Evolutionary conservation across 305 asterid genomes (phyloP).

Genomic region (Fraxinus greggii): DNA sequence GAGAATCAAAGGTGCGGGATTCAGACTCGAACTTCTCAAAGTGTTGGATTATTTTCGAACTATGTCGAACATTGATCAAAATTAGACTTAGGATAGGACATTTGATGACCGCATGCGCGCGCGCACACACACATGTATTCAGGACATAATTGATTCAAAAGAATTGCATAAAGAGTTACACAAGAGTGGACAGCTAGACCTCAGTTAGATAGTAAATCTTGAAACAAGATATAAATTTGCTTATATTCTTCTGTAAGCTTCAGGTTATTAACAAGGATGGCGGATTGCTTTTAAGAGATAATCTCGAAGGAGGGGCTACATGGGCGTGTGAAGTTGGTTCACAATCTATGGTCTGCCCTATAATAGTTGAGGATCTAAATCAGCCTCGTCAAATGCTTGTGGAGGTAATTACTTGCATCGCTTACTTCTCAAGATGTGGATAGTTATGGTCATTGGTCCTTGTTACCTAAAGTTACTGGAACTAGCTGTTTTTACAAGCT

Average conservation of each 20-base stretch:
- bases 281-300: slow-evolving; percentile 48
- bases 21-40: neutral
- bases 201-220: neutral
- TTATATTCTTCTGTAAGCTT: slow-evolving; percentile 20
- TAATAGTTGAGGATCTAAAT: slow-evolving; percentile 75
- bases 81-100: neutral
- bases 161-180: neutral
- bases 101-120: neutral
- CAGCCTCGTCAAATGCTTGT: slow-evolving; percentile 79
- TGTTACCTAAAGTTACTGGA: neutral
- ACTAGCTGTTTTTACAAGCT: slow-evolving; percentile 8
- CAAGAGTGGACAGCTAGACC: neutral
- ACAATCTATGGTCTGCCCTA: slow-evolving; percentile 70
- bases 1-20: slow-evolving; percentile 56
- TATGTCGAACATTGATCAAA: neutral
- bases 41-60: slow-evolving; percentile 2
- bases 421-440: neutral
- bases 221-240: neutral
- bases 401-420: slow-evolving; percentile 40
- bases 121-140: neutral
- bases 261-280: slow-evolving; percentile 63
- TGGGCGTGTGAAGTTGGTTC: slow-evolving; percentile 87
- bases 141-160: neutral
- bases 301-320: slow-evolving; percentile 69
- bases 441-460: neutral